These are phyloP conservation scores for Jamesozyma spencerorum DNA, from an alignment of 805 yeast genomes.

Conservation along the genomic window DNA sequence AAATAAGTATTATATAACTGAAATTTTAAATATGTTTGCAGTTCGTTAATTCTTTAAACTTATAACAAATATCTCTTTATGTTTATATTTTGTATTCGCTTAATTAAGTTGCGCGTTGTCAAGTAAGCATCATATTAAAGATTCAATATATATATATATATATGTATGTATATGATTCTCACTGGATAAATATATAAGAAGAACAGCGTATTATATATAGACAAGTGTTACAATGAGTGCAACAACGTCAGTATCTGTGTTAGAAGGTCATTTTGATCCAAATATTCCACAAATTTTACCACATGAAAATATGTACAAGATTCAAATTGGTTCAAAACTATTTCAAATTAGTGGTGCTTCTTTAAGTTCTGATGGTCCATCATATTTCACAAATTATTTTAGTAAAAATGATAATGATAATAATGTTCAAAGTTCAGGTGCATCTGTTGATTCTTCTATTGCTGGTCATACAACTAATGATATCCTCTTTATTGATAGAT, in stretches of 20 bases:
- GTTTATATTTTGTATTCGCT: background rate
- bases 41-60: background rate
- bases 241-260: slow-evolving; percentile 2
- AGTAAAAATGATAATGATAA: slow-evolving; percentile 3
- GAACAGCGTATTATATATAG: too few species aligned
- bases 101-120: too few species aligned
- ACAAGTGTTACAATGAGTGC: too few species aligned
- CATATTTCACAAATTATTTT: slow-evolving; percentile 75
- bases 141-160: too few species aligned
- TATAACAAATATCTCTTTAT: background rate
- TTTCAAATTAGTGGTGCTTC: slow-evolving; percentile 69
- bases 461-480: slow-evolving; percentile 9
- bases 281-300: slow-evolving; percentile 38
- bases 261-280: slow-evolving; percentile 13
- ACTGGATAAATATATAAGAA: too few species aligned
- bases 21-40: background rate
- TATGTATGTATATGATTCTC: too few species aligned
- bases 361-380: slow-evolving; percentile 76
- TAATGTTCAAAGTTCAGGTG: too few species aligned
- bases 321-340: slow-evolving; percentile 57
- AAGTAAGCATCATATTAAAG: too few species aligned
- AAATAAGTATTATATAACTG: background rate
- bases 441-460: background rate
- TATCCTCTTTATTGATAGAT: slow-evolving; percentile 61
- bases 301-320: slow-evolving; percentile 55